A percentile compares a stretch with the other conserved stretches of the same genome.
Conservation (phyloP, 1,139 yeast genomes). For the Lodderomyces metapsilosis region DNA sequence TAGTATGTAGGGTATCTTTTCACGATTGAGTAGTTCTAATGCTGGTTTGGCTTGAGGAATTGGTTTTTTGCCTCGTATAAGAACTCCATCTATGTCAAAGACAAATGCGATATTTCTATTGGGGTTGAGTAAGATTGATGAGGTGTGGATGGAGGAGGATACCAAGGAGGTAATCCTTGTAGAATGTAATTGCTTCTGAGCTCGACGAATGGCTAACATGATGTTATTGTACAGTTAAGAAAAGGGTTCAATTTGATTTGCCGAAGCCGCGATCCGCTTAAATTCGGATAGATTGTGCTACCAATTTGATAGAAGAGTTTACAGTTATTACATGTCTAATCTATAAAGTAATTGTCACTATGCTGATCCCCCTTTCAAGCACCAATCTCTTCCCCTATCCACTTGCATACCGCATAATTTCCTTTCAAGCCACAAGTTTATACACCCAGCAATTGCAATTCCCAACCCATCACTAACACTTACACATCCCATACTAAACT, state of each 20-base stretch:
- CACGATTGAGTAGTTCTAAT: slow-evolving; percentile 50
- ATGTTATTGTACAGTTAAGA: neutral
- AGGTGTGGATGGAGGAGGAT: neutral
- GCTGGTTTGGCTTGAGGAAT: slow-evolving; percentile 71
- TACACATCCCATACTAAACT: slow-evolving; percentile 91
- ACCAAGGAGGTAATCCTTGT: neutral
- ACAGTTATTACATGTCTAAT: neutral
- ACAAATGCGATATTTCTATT: slow-evolving; percentile 23
- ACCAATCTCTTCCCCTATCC: slow-evolving; percentile 62
- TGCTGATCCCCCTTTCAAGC: slow-evolving; percentile 25
- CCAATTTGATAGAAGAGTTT: too few relatives aligned
- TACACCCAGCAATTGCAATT: slow-evolving; percentile 72
- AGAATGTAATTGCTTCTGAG: neutral
- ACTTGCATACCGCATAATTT: slow-evolving; percentile 71
- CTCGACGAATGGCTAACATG: neutral
- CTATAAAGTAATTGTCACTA: slow-evolving; percentile 2
- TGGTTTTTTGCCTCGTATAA: slow-evolving; percentile 70
- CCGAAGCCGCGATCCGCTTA: neutral
- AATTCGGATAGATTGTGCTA: too few relatives aligned
- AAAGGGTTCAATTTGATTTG: neutral
- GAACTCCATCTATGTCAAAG: slow-evolving; percentile 81
- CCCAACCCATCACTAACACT: slow-evolving; percentile 92
- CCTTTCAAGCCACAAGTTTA: slow-evolving; percentile 75
- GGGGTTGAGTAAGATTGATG: neutral
- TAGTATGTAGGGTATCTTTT: slow-evolving; percentile 74